Conservation (phyloP, 805 yeast species). For the Lipomyces orientalis region DNA sequence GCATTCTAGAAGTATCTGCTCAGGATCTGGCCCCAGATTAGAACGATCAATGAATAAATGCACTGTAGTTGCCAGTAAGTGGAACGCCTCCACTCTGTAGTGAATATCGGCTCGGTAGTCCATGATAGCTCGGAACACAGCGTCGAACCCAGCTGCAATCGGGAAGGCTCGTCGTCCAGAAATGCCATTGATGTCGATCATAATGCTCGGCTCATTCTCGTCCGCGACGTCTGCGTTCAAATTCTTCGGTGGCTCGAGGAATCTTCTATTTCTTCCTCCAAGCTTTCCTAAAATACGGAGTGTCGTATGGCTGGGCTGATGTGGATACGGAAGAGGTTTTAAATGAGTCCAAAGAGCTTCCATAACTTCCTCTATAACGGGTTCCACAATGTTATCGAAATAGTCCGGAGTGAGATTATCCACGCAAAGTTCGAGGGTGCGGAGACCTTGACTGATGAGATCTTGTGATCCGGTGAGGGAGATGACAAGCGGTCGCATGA, state of each 20-base stretch:
- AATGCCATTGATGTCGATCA: slow-evolving; percentile 74
- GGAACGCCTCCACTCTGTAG: slow-evolving; percentile 78
- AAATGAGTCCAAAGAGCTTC: slow-evolving; percentile 89
- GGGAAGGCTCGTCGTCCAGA: slow-evolving; percentile 68
- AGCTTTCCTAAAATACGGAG: slow-evolving; percentile 90
- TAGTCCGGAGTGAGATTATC: slow-evolving; percentile 96
- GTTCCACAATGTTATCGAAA: slow-evolving; percentile 96
- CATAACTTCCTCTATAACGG: slow-evolving; percentile 93
- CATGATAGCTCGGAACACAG: slow-evolving; percentile 77
- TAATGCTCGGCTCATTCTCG: slow-evolving; percentile 72
- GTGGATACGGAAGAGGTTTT: slow-evolving; percentile 91
- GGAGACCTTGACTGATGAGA: slow-evolving; percentile 87
- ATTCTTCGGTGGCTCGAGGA: slow-evolving; percentile 75
- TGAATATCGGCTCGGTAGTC: slow-evolving; percentile 63
- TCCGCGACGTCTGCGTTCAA: slow-evolving; percentile 55
- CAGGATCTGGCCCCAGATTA: slow-evolving; percentile 26
- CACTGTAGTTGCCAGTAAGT: slow-evolving; percentile 68
- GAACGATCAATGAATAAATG: slow-evolving; percentile 66
- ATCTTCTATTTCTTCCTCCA: slow-evolving; percentile 93
- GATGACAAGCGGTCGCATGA: slow-evolving; percentile 88
- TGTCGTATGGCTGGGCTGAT: slow-evolving; percentile 93
- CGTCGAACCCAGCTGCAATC: slow-evolving; percentile 78
- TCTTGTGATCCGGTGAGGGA: slow-evolving; percentile 92
- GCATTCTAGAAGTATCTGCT: slow-evolving; percentile 26
- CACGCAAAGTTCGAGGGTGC: slow-evolving; percentile 94